Evolutionary conservation across 441 rosid genomes (phyloP), one percentile per base, ranked within the genome.

Genomic region (Erodium texanum): DNA sequence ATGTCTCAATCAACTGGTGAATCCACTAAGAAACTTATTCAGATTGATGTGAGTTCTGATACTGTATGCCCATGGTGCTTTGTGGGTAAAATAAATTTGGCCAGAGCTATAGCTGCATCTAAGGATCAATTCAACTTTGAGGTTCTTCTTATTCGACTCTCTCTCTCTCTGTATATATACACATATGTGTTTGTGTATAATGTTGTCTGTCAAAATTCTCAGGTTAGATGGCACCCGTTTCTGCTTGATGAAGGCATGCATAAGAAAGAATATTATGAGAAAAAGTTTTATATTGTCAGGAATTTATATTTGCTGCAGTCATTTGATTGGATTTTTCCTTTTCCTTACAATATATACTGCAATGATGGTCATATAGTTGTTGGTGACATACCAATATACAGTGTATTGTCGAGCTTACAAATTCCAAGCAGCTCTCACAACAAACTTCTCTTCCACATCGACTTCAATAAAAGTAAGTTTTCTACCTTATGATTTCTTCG

Each of bases 41-140:
- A 38, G 63, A 84, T 93, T 23, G 97, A 88, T 71, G 64, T 93
- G 45, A 86, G 85, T 79, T 90, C 93, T 18, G 98, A 93, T 76
- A 78, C 90, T 5, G 89, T 93, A 54, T 90, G 97, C 68, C 92
- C 97, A 2, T 93, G 94, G 96, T 93, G 96, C 74, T 89, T 82
- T 69, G 86, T 90, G 16, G 97, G 97, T 2, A 92, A 92, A 83
- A 86, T 71, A 71, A 84, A 90, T 77, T 79, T 90, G 77, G 93
- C 90, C 82, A 88, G 85, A 75, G 97, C 97, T 43, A 80, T 92
- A 54, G 86, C 87, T 76, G 75, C 78, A 59, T 75, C 85, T 14
- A 83, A 81, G 79, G 85, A 92, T 71, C 82, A 74, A 69, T 90
- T 75, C 72, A 83, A 85, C 78, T 84, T 87, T 74, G 89, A 87